These are phyloP conservation scores for Takashimella koratensis DNA, from an alignment of 1,284 basidiomycete species.

Conservation along the genomic window DNA sequence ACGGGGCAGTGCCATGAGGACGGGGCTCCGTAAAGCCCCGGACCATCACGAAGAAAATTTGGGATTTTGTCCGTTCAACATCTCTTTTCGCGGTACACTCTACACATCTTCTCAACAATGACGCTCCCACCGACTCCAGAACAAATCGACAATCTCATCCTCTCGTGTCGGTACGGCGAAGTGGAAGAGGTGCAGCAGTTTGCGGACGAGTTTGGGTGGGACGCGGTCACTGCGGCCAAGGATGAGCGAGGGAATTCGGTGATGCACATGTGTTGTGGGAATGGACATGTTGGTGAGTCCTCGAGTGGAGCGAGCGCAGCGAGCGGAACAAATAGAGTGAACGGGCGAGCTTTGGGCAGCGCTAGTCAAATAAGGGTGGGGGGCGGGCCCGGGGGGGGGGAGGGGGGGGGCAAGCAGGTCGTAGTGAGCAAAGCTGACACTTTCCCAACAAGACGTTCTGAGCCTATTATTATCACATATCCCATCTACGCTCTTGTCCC, in stretches of 20 bases:
- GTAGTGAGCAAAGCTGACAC: not conserved
- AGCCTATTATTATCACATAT: conserved; percentile 64
- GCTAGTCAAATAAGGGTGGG: no score
- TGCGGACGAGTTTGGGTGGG: conserved; percentile 58
- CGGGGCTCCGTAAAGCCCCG: no score
- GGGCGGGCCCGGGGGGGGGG: no score
- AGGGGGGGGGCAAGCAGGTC: not conserved
- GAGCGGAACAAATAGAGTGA: no score
- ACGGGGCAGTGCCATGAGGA: no score
- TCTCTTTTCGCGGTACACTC: no score
- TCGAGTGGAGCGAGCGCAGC: no score
- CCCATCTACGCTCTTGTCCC: conserved; percentile 58
- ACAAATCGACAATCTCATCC: conserved; percentile 70
- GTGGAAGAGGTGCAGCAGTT: conserved; percentile 69
- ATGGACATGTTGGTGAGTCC: conserved; percentile 74
- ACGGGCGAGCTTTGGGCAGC: no score
- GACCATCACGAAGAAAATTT: no score
- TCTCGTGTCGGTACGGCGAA: conserved; percentile 80
- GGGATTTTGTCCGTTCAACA: no score
- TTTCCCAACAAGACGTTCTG: conserved; percentile 76
- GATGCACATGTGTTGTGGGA: conserved; percentile 78
- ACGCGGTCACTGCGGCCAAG: conserved; percentile 55
- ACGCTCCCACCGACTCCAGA: conserved; percentile 50
- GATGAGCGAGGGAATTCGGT: conserved; percentile 75
- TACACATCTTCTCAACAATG: no score